Percentiles rank a stretch among this genome's conserved stretches.
Conservation (phyloP, 352 stramenopile genomes). For the Globisporangium rhizosaccharum region DNA sequence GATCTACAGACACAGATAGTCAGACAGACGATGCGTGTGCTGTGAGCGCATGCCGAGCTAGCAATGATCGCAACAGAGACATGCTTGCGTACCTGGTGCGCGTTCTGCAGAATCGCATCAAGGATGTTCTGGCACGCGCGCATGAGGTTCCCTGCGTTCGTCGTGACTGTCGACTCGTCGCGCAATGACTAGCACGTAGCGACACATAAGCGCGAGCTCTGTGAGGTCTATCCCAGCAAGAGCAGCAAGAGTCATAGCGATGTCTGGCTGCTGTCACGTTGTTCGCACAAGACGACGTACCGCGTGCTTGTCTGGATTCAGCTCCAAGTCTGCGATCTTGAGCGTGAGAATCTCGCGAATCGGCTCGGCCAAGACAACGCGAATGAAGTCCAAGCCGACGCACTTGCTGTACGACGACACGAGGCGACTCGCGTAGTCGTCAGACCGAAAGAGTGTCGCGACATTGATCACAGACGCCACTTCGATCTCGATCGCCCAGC, state of each 20-base stretch:
- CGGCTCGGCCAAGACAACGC: slow-evolving; percentile 48
- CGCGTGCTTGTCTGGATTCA: slow-evolving; percentile 60
- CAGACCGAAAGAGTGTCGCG: slow-evolving; percentile 71
- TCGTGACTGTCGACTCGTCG: slow-evolving; percentile 23
- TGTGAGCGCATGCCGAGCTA: neutral
- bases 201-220: neutral
- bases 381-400: slow-evolving; percentile 65
- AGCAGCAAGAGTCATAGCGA: neutral
- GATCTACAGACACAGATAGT: slow-evolving; percentile 25
- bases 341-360: slow-evolving; percentile 58
- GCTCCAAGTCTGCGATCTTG: slow-evolving; percentile 68
- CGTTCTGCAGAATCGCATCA: slow-evolving; percentile 71
- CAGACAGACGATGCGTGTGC: neutral
- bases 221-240: too few relatives aligned
- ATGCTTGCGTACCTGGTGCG: slow-evolving; percentile 24
- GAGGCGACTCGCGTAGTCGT: slow-evolving; percentile 66
- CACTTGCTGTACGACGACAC: slow-evolving; percentile 77
- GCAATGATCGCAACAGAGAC: neutral
- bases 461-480: slow-evolving; percentile 69
- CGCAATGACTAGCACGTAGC: slow-evolving; percentile 17
- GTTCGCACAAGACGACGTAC: slow-evolving; percentile 11
- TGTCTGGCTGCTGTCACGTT: neutral
- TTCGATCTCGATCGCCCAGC: slow-evolving; percentile 75
- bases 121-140: slow-evolving; percentile 76
- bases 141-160: slow-evolving; percentile 80